Percentiles rank a stretch among this genome's conserved stretches.
Evolutionary conservation across 257 asterid species (phyloP).

Genomic region (Scutellaria galericulata): DNA sequence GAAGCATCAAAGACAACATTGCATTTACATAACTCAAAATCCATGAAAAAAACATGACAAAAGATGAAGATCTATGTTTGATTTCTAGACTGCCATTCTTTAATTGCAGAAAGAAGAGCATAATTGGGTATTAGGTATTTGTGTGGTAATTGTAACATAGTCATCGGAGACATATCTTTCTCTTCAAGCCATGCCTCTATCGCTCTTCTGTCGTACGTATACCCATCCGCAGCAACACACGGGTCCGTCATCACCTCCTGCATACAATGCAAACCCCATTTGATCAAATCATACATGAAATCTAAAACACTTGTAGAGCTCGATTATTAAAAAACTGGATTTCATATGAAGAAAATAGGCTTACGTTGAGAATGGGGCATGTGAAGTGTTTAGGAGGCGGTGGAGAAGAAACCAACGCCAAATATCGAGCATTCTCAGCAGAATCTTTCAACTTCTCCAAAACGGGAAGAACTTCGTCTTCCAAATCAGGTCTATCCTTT

Average conservation of each 20-base stretch:
- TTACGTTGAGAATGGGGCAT: slow-evolving; percentile 85
- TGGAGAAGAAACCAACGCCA: slow-evolving; percentile 35
- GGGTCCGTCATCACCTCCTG: slow-evolving; percentile 91
- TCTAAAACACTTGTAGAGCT: neutral
- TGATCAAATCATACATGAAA: slow-evolving; percentile 6
- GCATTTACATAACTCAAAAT: slow-evolving; percentile 17
- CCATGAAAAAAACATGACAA: neutral
- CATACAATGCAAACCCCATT: slow-evolving; percentile 36
- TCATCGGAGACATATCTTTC: slow-evolving; percentile 68
- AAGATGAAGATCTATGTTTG: slow-evolving; percentile 18
- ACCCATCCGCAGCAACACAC: slow-evolving; percentile 94
- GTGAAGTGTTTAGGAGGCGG: slow-evolving; percentile 64
- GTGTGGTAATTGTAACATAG: slow-evolving; percentile 59
- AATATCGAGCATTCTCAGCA: slow-evolving; percentile 51
- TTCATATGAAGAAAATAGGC: neutral
- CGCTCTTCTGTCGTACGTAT: slow-evolving; percentile 70
- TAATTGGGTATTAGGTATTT: slow-evolving; percentile 68
- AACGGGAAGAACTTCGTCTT: slow-evolving; percentile 58
- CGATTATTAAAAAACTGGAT: too few species aligned
- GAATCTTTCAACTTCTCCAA: slow-evolving; percentile 64
- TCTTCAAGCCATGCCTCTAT: slow-evolving; percentile 71
- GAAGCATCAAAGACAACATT: slow-evolving; percentile 24
- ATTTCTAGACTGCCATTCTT: slow-evolving; percentile 73
- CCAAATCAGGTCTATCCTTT: slow-evolving; percentile 70
- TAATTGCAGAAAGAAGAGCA: slow-evolving; percentile 75